Evolutionary conservation across 129 eudicot species (phyloP).

Genomic region (Apium graveolens): DNA sequence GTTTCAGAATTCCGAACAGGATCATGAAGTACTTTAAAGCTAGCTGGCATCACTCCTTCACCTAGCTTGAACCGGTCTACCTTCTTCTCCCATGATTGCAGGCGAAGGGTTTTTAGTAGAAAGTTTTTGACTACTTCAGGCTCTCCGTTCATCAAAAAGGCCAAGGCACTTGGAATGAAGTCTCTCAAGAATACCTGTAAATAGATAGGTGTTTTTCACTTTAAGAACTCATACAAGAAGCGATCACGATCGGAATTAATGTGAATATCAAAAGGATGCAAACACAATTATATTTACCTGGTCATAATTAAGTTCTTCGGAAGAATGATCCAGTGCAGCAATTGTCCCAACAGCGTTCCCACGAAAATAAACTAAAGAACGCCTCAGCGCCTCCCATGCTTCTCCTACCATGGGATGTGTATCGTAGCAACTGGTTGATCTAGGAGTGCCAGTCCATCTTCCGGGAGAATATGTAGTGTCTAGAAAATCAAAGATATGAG

Average conservation of each 20-base stretch:
- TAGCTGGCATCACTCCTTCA: conserved; percentile 98
- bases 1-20: conserved; percentile 72
- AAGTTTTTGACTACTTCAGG: conserved; percentile 86
- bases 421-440: conserved; percentile 48
- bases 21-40: conserved; percentile 89
- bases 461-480: conserved; percentile 62
- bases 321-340: conserved; percentile 86
- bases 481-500: conserved; percentile 57
- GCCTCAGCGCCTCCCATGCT: conserved; percentile 92
- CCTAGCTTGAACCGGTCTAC: conserved; percentile 86
- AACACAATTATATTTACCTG: conserved; percentile 42
- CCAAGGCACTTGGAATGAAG: conserved; percentile 93
- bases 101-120: conserved; percentile 68
- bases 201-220: not conserved
- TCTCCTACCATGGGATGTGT: conserved; percentile 85
- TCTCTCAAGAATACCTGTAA: conserved; percentile 84
- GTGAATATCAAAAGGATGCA: not conserved
- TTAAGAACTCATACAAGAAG: not conserved
- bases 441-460: conserved; percentile 79
- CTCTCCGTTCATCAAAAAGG: conserved; percentile 93
- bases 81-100: conserved; percentile 90
- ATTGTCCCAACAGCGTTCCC: conserved; percentile 90
- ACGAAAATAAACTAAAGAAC: conserved; percentile 72
- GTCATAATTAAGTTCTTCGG: conserved; percentile 88
- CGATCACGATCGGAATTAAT: not conserved